Evolutionary conservation across 2,329 filamentous ascomycete species (phyloP), one percentile per base, ranked within the genome.

Genomic region (Trichoderma endophyticum): DNA sequence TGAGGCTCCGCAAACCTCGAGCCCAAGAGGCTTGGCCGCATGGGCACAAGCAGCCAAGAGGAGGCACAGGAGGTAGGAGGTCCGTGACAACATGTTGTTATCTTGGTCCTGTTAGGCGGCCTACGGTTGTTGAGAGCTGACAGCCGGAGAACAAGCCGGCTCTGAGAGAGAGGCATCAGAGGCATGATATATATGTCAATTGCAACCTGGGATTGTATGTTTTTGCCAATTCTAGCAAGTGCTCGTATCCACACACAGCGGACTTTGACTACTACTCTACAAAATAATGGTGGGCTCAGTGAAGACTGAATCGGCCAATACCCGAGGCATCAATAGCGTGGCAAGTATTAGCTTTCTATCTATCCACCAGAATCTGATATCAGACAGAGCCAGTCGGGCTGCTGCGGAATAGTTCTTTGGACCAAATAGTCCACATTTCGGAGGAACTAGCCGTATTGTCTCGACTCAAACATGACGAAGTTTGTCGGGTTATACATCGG

Each of bases 21-120:
- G 30, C 12, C 73, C 74, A 8, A 75, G 65, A 15, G 75, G 75
- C 72, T 76, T 76, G 62, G 74, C 70, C 18, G 71, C 74, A 5
- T 64, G n/a, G 12, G 68, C 70, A 39, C 72, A 61, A 48, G 59
- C 64, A 7, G 70, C 72, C 15, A 73, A 30, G 24, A 72, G 30
- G 21, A 73, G 72, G 64, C 61, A 70, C 18, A 72, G 39, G 1
- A 72, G 39, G 56, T 61, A 66, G 39, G 54, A 54, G 32, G 61
- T 43, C 36, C 61, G 61, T 57, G 67, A 65, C 61, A 63, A 61
- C 71, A 72, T 72, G 12, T 56, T 63, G 57, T 28, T 62, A 26
- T 62, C 39, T 54, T 21, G 28, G 28, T 36, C 56, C 30, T 30
- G 12, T 51, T 4, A 32, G n/a, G 43, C 12, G 39, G 24, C 24